phyloP scores from a whole-genome alignment of 106 monocot species.

The Dendrobium huoshanense region DNA sequence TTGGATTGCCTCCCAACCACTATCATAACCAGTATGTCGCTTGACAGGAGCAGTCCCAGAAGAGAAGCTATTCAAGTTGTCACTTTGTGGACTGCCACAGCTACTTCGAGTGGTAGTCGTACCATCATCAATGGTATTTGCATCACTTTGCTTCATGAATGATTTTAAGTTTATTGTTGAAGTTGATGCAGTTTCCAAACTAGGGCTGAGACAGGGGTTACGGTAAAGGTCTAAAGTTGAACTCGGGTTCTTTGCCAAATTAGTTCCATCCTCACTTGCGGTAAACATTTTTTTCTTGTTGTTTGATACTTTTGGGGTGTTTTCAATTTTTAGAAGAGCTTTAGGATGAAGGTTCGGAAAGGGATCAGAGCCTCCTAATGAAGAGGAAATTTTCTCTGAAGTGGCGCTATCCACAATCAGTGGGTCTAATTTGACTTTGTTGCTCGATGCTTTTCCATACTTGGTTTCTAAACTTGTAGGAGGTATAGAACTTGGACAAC shows the following conservation, averaged over 20 bases:
- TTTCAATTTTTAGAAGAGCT: background rate
- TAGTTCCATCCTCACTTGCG: background rate
- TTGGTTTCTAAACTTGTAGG: background rate
- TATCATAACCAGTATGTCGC: conserved; percentile 20
- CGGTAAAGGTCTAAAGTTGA: background rate
- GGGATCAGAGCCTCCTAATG: background rate
- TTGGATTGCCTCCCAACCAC: conserved; percentile 21
- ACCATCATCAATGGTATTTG: background rate
- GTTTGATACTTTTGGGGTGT: background rate
- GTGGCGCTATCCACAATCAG: background rate
- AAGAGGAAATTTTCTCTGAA: conserved; percentile 1
- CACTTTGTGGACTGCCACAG: conserved; percentile 13
- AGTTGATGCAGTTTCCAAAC: too few relatives aligned
- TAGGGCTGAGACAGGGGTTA: background rate
- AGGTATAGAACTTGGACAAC: background rate
- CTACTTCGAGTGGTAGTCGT: background rate
- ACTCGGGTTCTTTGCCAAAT: background rate
- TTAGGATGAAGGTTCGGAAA: background rate
- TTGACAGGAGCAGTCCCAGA: conserved; percentile 10
- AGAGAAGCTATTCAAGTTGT: conserved; percentile 17
- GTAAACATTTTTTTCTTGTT: conserved; percentile 8
- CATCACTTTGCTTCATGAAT: background rate
- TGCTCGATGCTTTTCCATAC: background rate
- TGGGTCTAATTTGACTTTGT: conserved; percentile 1
- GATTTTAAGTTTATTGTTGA: too few relatives aligned